Percentiles rank a stretch among this genome's conserved stretches.
phyloP scores from a whole-genome alignment of 768 basidiomycete genomes.

The Zangia roseola region DNA sequence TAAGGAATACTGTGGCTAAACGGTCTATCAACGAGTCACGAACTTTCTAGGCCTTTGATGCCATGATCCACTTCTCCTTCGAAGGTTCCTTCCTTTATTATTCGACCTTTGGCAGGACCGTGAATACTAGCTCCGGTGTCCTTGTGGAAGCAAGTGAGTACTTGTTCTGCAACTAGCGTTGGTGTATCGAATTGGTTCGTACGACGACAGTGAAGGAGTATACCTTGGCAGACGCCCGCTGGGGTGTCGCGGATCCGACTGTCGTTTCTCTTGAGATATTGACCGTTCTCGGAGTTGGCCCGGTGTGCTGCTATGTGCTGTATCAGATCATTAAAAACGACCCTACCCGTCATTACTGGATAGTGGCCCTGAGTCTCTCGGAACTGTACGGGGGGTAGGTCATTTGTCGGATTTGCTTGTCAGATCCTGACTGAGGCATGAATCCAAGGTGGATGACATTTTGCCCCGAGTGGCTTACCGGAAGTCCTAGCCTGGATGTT shows the following conservation, averaged over 20 bases:
- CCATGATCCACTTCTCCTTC: slow-evolving; percentile 72
- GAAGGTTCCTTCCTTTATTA: slow-evolving; percentile 82
- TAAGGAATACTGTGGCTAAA: slow-evolving; percentile 1
- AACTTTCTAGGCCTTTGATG: slow-evolving; percentile 65
- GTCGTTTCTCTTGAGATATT: slow-evolving; percentile 82
- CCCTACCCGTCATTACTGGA: slow-evolving; percentile 63
- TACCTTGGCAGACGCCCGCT: slow-evolving; percentile 74
- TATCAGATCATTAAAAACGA: slow-evolving; percentile 63
- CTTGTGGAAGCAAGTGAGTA: slow-evolving; percentile 74
- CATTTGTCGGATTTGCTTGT: background rate
- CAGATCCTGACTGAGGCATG: background rate
- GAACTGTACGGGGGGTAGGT: slow-evolving; percentile 76
- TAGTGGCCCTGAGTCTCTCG: slow-evolving; percentile 70
- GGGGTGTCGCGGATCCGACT: slow-evolving; percentile 77
- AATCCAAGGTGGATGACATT: slow-evolving; percentile 78
- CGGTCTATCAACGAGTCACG: background rate
- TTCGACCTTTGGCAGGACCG: slow-evolving; percentile 70
- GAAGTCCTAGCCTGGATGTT: slow-evolving; percentile 67
- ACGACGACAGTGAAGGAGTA: slow-evolving; percentile 70
- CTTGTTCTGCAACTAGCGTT: background rate
- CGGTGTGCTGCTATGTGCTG: slow-evolving; percentile 71
- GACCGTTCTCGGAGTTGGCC: slow-evolving; percentile 73
- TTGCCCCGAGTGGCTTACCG: slow-evolving; percentile 81
- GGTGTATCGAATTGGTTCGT: background rate
- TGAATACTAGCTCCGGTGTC: slow-evolving; percentile 64